Evolutionary conservation across 148 eudicot species (phyloP), one percentile per base, ranked within the genome.

Genomic region (Persicaria maculosa): DNA sequence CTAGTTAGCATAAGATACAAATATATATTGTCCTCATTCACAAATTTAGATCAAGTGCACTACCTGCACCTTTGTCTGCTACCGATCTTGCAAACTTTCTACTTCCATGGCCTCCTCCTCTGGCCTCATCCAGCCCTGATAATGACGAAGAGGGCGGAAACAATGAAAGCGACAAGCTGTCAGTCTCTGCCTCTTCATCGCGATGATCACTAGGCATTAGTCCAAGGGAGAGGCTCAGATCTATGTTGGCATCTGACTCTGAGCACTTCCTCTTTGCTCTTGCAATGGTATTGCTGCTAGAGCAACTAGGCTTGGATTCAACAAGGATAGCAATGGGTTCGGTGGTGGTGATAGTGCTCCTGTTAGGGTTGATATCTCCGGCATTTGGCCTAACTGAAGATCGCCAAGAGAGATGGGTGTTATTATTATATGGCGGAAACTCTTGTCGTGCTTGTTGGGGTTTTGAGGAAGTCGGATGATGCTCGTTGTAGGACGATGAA

Each of bases 41-140:
- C 73, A 71, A 71, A 71, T 36, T 71, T 25, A 71, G 73, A 71
- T 71, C 73, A 71, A 71, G 73, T 45, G 50, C 17, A 45, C 67
- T 6, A 53, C 4, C 43, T 31, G 12, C 45, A 12, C 12, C 45
- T 64, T 64, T 64, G 45, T 40, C 44, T 11, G 11, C 45, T 64
- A 40, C 17, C 15, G 73, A 71, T 48, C 8, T 71, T 71, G 73
- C 36, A 71, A 15, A 8, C 73, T 71, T 71, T 71, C 53, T 44
- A 44, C 12, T 69, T 10, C 50, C 20, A 44, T 69, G 68, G 14
- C 10, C 46, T 44, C 71, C 71, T 67, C n/a, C 5, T 36, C 71
- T 68, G 15, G 11, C 73, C 73, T 9, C 4, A 4, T 16, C 20
- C 14, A 36, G 47, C 19, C 20, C 47, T 10, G n/a, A 62, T 4